Base-by-base conservation (phyloP, 2,329 filamentous ascomycete species). In the Colletotrichum sp. region DNA sequence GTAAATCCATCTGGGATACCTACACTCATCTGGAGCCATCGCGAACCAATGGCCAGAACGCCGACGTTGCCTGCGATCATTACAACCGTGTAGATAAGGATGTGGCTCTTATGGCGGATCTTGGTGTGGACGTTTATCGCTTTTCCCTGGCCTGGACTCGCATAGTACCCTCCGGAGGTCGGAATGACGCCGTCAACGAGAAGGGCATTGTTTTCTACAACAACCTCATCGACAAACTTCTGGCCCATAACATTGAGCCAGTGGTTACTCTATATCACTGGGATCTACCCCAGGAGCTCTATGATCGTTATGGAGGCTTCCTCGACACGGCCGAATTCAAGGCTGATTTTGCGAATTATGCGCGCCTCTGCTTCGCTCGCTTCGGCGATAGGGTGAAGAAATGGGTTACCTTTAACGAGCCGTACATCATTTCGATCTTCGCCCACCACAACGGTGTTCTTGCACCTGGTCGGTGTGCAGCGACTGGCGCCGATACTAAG, bases 141-240 rank as follows among this genome's bases (percentile, higher is more conserved):
- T 93, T 94, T 81, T 93, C 92, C 6, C 84, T 94, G 44, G 91
- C 91, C 10, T 94, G 92, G 92, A 90, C 92, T 8, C 90, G 92
- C 57, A 89, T 94, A 70, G 92, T 94, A 70, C 92, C 92, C 2
- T 86, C 92, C 0, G 92, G 92, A 13, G 92, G 92, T 13, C 87
- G 92, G 52, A 85, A 92, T 62, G 92, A 93, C 78, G 89, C 91
- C 2, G 79, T 93, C 79, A 94, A 93, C 80, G 87, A 92, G 79
- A 87, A 89, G 64, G 92, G 92, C 2, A 80, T 94, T 13, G 85
- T 88, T 32, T 90, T 91, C 80, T 94, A 94, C 82, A 85, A 89
- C 79, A 87, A 89, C 52, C 86, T 94, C 39, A 89, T 93, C 28
- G 90, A 93, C 76, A 89, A 90, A 68, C 86, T 93, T 16, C 80